Percentiles rank a stretch among this genome's conserved stretches.
These are phyloP conservation scores for Yamadazyma atlantica DNA, from an alignment of 1,139 yeast species.

Conservation along the genomic window DNA sequence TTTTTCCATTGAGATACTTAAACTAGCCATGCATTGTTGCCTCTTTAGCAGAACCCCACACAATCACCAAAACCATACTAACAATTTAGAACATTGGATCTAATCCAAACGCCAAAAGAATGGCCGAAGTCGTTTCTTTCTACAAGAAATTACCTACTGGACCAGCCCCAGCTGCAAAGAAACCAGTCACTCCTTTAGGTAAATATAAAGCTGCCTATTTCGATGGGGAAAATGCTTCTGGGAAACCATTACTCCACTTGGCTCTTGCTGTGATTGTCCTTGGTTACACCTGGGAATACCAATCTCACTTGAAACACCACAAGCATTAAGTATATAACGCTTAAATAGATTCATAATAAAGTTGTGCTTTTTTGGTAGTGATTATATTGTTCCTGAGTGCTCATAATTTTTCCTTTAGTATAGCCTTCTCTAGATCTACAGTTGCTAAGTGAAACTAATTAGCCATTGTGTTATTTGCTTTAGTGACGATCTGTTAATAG, in stretches of 20 bases:
- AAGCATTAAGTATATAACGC: conserved; percentile 19
- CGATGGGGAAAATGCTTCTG: conserved; percentile 76
- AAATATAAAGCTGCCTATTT: conserved; percentile 78
- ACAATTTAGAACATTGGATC: conserved; percentile 81
- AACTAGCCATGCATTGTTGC: no score
- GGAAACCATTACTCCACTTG: conserved; percentile 79
- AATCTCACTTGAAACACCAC: conserved; percentile 70
- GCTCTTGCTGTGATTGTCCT: conserved; percentile 67
- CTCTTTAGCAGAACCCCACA: no score
- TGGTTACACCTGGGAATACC: conserved; percentile 94
- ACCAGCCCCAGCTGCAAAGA: conserved; percentile 68
- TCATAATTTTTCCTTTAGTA: no score
- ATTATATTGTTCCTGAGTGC: no score
- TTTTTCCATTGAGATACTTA: no score
- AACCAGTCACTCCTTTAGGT: conserved; percentile 71
- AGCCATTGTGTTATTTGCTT: no score
- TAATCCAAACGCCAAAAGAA: conserved; percentile 95
- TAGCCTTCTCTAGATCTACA: no score
- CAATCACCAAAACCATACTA: no score
- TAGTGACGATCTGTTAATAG: no score
- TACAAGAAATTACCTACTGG: conserved; percentile 97
- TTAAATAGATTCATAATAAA: neutral
- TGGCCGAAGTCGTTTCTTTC: conserved; percentile 91
- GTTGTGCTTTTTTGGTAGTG: no score
- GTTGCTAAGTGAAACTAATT: no score